Base-by-base conservation (phyloP, 352 stramenopile species). In the Plasmopara muralis region DNA sequence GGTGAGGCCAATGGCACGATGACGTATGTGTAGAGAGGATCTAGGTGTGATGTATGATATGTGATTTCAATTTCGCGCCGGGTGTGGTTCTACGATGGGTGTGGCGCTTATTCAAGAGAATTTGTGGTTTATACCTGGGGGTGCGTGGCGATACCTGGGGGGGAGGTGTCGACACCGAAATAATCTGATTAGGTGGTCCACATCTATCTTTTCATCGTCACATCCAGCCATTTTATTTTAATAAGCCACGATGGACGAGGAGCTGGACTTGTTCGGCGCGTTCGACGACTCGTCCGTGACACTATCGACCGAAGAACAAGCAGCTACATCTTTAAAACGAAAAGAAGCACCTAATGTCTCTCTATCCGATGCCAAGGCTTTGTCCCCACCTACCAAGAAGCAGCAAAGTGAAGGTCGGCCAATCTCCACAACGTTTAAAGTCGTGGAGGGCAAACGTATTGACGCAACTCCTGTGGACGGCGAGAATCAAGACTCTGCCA, bases 211-310 rank as follows among this genome's bases (percentile, higher is more conserved):
- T 25, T 25, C 20, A 2, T 55, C 46, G 41, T 31, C 14, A 25
- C 39, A 9, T 55, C 50, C 47, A 66, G 58, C 58, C 53, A 66
- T 62, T 67, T 50, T 20, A 13, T 20, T 6, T 20, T 35, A 12
- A 50, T 25, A 4, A 28, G 37, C 33, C 12, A 44, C 35, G 14
- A 70, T 70, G 62, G 62, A 96, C 62, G 86, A 97, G 50, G 76
- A 97, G 18, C 75, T 97, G 31, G 93, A 96, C 63, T 68, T 98
- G 43, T 98, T 98, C 68, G 87, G 87, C 41, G 93, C 89, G 37
- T 97, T 98, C 57, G 93, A 97, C 53, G 89, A 91, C 51, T 67
- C 64, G 46, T 57, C 63, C 42, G 77, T 74, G 59, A 93, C 67
- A 56, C 73, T 87, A 15, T 77, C 71, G 8, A 56, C 64, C n/a